Base-by-base conservation (phyloP, 352 stramenopile species). In the Phytophthora colocasiae region DNA sequence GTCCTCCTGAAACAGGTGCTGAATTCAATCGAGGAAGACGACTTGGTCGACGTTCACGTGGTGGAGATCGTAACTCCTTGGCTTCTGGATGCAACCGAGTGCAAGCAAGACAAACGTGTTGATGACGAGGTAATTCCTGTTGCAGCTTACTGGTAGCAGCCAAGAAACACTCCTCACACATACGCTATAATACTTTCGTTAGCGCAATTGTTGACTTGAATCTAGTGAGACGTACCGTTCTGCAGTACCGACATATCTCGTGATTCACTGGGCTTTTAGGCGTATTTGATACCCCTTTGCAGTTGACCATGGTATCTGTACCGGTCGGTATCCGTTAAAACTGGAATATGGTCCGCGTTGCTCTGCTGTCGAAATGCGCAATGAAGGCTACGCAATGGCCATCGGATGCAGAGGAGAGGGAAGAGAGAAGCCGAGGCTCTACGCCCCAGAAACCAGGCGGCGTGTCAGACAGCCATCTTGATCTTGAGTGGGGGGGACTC, bases 231-330 rank as follows among this genome's bases (percentile, higher is more conserved):
- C 61, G 10, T 27, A 77, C 69, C 45, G 50, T 71, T 59, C 65
- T 46, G 52, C 69, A 77, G 55, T 71, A 73, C 39, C 58, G 59
- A 63, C 69, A 73, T 46, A 73, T 57, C 38, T 69, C 69, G 26
- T 73, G 51, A 11, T 58, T 66, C 51, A 49, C 32, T 9, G 29
- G 17, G 2, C 44, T 57, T 14, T 51, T 45, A 9, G 41, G 27
- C 0, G 48, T 31, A 6, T 15, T 47, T 19, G 9, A 29, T 34
- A 64, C 14, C 10, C 57, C 63, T 64, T 66, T 66, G 44, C 57
- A 77, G 27, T 73, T 76, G 22, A 70, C 69, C 69, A 76, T 56
- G 2, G 27, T 47, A 57, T 41, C 50, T 22, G 17, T 22, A 76
- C 22, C 22, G 22, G 27, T 52, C 45, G 3, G 27, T 52, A 64